phyloP scores from a whole-genome alignment of 1,284 basidiomycete species.

The Sporisorium exsertum region DNA sequence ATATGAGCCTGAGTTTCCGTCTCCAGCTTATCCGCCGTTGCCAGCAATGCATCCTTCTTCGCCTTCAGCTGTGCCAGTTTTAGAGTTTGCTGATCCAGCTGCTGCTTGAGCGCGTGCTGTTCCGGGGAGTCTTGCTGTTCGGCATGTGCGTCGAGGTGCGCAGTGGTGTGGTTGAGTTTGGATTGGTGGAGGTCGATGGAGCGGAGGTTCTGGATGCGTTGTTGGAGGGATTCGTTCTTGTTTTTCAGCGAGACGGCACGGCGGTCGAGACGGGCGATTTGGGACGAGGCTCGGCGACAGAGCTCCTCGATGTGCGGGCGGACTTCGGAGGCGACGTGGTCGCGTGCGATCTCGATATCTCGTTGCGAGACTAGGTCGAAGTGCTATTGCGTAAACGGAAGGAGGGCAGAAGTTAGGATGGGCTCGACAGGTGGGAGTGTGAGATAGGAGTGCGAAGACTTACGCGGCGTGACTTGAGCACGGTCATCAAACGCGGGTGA shows the following conservation, averaged over 20 bases:
- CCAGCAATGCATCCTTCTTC: conserved; percentile 20
- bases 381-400: conserved; percentile 15
- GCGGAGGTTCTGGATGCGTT: conserved; percentile 31
- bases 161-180: conserved; percentile 23
- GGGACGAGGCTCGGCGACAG: conserved; percentile 25
- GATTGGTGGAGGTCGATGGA: conserved; percentile 39
- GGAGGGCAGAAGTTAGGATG: not conserved
- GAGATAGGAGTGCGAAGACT: too few relatives aligned
- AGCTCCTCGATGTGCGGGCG: conserved; percentile 48
- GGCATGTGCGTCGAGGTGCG: not conserved
- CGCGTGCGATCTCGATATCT: conserved; percentile 37
- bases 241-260: conserved; percentile 37
- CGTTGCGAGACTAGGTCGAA: conserved; percentile 45
- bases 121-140: conserved; percentile 1
- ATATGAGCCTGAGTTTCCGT: conserved; percentile 6
- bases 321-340: conserved; percentile 46
- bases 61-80: conserved; percentile 17
- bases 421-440: not conserved
- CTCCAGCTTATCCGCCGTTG: conserved; percentile 32
- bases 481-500: conserved; percentile 46
- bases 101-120: not conserved
- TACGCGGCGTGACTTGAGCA: conserved; percentile 44
- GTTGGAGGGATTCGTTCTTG: conserved; percentile 33
- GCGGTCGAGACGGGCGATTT: conserved; percentile 41
- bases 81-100: conserved; percentile 11